Conservation (phyloP, 2,329 filamentous ascomycete genomes). For the Simplicillium aogashimaense region DNA sequence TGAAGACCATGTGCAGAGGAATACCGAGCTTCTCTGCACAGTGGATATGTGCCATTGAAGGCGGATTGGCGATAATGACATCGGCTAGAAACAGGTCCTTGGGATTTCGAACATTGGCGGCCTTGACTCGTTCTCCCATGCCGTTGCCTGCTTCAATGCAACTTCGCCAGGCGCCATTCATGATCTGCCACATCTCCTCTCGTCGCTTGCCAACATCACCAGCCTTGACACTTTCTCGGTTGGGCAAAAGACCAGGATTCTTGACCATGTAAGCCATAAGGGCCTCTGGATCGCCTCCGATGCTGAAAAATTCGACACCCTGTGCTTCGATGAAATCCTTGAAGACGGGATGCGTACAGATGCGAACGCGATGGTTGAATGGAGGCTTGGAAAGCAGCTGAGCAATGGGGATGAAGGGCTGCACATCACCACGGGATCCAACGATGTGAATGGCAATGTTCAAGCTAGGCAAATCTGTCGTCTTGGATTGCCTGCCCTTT, state of each 20-base stretch:
- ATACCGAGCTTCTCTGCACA: conserved; percentile 38
- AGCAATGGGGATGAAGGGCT: conserved; percentile 6
- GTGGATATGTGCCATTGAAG: conserved; percentile 40
- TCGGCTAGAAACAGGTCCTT: conserved; percentile 39
- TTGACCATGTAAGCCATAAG: conserved; percentile 32
- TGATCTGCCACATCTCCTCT: conserved; percentile 25
- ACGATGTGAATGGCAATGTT: conserved; percentile 14
- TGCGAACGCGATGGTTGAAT: conserved; percentile 42
- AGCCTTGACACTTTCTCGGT: conserved; percentile 20
- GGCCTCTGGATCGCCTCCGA: conserved; percentile 44
- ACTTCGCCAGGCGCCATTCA: conserved; percentile 23
- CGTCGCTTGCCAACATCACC: conserved; percentile 25
- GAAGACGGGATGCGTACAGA: conserved; percentile 47
- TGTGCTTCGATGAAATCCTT: conserved; percentile 39
- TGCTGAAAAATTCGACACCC: conserved; percentile 47
- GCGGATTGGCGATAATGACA: conserved; percentile 44
- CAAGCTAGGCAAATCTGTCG: conserved; percentile 8
- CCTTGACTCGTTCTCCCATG: conserved; percentile 15
- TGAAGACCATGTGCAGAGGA: conserved; percentile 41
- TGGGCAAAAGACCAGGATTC: conserved; percentile 27
- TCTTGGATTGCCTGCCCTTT: not conserved
- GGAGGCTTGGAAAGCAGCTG: conserved; percentile 10
- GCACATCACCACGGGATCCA: conserved; percentile 12
- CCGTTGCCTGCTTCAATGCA: conserved; percentile 26
- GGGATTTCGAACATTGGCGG: conserved; percentile 13